Evolutionary conservation across 345 rosid genomes (phyloP), one percentile per base, ranked within the genome.

Genomic region (Aquilaria malaccensis): DNA sequence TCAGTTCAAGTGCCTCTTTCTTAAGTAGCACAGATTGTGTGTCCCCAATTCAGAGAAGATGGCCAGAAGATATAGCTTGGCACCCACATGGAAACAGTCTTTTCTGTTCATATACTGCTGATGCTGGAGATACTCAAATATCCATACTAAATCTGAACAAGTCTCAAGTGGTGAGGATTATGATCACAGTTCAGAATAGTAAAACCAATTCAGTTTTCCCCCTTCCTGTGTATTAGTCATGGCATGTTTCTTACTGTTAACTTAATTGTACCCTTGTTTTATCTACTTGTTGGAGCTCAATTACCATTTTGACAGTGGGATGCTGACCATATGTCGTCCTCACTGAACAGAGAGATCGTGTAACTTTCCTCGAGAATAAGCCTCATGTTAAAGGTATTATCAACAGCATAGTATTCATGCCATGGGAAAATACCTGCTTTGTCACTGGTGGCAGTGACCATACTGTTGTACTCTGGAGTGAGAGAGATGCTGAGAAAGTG

Each of bases 31-130:
- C 84, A 0, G 91, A 89, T 72, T 85, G 91, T 67, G 55, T 56
- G 30, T 89, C 97, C 67, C 75, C 79, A 41, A 68, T 71, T 71
- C 83, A 85, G 64, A 81, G 88, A 74, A 87, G 90, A 76, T 93
- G 98, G 97, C 96, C 88, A 49, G 98, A 93, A 81, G 98, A 93
- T 75, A 72, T 87, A 60, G 85, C 89, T 29, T 93, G 97, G 98
- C 96, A 89, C 69, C 98, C 97, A 50, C 67, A 71, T 0, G 97
- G 98, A 69, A 67, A 84, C 77, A 80, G 85, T 70, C 68, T 93
- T 59, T 73, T 87, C 64, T 80, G 75, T 64, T 82, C 71, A 61
- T 87, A 87, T 67, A 77, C 77, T 66, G 97, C 94, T 45, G 97
- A 93, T 67, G 76, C 77, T 52, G 85, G 84, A 9, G 97, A 93